Conservation (phyloP, 2,329 filamentous ascomycete genomes). For the Talaromyces sp. region DNA sequence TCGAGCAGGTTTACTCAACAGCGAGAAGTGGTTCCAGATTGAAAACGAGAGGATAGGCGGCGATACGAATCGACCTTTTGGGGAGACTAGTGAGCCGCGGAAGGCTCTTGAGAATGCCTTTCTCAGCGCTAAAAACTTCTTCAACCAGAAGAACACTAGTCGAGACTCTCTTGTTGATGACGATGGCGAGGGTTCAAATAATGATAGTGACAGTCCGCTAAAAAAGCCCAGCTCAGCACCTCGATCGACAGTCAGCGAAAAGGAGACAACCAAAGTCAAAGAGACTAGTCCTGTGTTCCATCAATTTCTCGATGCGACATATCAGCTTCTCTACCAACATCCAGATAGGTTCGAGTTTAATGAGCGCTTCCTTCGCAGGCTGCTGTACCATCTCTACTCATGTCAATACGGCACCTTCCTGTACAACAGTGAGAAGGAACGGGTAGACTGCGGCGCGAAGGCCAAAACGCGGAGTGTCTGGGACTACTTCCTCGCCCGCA, state of each 20-base stretch:
- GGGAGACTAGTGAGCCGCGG: conserved; percentile 46
- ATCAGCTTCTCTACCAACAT: conserved; percentile 80
- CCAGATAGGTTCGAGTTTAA: conserved; percentile 93
- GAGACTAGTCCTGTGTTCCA: conserved; percentile 97
- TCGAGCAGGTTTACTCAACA: conserved; percentile 79
- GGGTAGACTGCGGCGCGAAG: conserved; percentile 63
- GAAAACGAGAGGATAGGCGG: conserved; percentile 75
- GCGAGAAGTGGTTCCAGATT: conserved; percentile 89
- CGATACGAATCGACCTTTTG: conserved; percentile 38
- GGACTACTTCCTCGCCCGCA: conserved; percentile 87
- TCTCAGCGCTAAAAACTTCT: conserved; percentile 81
- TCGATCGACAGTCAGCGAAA: conserved; percentile 46
- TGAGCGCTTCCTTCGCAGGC: conserved; percentile 80
- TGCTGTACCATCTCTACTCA: conserved; percentile 91
- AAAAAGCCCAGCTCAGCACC: conserved; percentile 37
- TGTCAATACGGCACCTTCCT: conserved; percentile 97
- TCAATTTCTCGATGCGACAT: conserved; percentile 92
- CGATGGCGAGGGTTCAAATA: conserved; percentile 50
- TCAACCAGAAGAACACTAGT: conserved; percentile 72
- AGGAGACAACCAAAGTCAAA: conserved; percentile 70
- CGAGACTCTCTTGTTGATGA: conserved; percentile 62
- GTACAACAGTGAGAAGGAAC: conserved; percentile 89
- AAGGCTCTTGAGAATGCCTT: conserved; percentile 84
- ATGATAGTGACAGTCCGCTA: conserved; percentile 45
- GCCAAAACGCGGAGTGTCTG: conserved; percentile 83